Evolutionary conservation across 192 early-diverging fungal species (phyloP).

Genomic region (Backusella sp.): DNA sequence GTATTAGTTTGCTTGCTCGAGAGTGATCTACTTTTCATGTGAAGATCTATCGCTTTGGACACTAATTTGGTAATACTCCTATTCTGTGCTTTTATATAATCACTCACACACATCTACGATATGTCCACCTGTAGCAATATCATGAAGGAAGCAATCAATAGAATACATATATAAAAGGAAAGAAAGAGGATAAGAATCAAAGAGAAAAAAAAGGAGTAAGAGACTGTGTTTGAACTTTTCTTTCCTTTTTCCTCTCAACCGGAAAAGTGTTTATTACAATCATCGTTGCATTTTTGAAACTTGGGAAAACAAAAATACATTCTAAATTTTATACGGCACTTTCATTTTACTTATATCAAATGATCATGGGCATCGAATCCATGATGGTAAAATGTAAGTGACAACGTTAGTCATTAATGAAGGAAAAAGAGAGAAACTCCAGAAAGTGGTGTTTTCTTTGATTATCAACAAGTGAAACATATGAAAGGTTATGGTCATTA

Average conservation of each 20-base stretch:
- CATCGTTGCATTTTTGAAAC: neutral
- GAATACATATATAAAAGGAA: neutral
- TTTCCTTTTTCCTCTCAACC: neutral
- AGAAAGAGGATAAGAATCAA: neutral
- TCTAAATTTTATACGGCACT: too few relatives aligned
- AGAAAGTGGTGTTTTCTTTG: too few relatives aligned
- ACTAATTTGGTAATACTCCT: neutral
- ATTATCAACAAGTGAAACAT: too few relatives aligned
- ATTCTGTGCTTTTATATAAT: neutral
- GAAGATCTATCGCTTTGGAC: neutral
- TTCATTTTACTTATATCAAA: too few relatives aligned
- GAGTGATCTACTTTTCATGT: neutral
- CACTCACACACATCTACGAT: too few relatives aligned
- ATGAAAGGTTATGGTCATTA: too few relatives aligned
- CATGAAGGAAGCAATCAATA: neutral
- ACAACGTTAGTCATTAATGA: too few relatives aligned
- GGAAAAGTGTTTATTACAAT: neutral
- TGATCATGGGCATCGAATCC: too few relatives aligned
- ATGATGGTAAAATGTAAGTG: too few relatives aligned
- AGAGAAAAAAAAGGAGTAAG: neutral
- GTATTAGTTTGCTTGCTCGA: neutral
- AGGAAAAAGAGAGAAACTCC: too few relatives aligned
- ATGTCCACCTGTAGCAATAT: too few relatives aligned
- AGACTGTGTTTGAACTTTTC: neutral
- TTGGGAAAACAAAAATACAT: neutral